Conservation (phyloP, 179 eudicot genomes). For the Amaranthus tricolor region DNA sequence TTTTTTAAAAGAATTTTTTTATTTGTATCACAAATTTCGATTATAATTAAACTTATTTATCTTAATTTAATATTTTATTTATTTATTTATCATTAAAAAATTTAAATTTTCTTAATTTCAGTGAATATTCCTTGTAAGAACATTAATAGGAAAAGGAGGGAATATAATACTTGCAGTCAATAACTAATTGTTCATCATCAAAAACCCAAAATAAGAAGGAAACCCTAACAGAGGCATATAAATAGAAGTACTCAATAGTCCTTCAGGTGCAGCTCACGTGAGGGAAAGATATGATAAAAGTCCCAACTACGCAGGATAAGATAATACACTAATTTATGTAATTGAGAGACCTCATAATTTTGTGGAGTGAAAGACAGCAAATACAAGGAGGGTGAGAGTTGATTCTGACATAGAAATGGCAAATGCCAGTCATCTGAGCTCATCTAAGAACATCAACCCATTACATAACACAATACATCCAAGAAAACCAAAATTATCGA, state of each 20-base stretch:
- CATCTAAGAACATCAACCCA: constrained; percentile 32
- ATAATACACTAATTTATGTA: not conserved
- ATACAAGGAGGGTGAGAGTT: not conserved
- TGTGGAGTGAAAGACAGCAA: not conserved
- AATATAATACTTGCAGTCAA: no score
- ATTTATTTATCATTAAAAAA: no score
- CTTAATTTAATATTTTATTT: no score
- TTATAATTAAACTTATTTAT: no score
- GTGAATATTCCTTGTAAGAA: no score
- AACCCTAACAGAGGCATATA: no score
- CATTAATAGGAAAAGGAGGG: no score
- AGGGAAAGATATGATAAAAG: not conserved
- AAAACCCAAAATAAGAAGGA: no score
- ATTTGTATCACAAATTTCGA: no score
- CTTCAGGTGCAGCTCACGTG: constrained; percentile 23
- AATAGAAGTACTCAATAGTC: not conserved
- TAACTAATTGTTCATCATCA: no score
- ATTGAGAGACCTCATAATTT: constrained; percentile 21
- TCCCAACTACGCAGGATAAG: constrained; percentile 20
- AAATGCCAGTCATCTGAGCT: constrained; percentile 23
- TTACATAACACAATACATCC: constrained; percentile 12
- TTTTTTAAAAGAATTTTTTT: no score
- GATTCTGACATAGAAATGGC: constrained; percentile 24
- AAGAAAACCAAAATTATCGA: constrained; percentile 1
- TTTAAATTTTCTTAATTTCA: no score